These are phyloP conservation scores for Fusarium metavorans DNA, from an alignment of 2,329 filamentous ascomycete genomes.

Conservation along the genomic window DNA sequence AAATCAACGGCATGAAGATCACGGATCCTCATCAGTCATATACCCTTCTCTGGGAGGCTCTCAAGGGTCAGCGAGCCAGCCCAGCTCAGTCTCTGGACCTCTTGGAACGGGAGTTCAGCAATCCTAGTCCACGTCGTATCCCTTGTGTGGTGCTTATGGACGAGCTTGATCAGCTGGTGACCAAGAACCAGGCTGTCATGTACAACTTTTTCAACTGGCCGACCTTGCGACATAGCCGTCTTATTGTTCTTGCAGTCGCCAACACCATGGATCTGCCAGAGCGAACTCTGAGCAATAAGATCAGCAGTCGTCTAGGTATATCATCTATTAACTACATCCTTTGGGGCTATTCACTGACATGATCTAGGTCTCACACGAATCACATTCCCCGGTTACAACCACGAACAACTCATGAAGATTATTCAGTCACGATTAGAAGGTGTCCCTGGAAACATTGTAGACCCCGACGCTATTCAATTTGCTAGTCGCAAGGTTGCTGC, in stretches of 20 bases:
- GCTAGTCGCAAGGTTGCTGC: slow-evolving; percentile 96
- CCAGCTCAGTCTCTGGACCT: slow-evolving; percentile 92
- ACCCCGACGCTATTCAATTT: slow-evolving; percentile 94
- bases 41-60: slow-evolving; percentile 92
- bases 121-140: slow-evolving; percentile 88
- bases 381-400: slow-evolving; percentile 96
- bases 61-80: slow-evolving; percentile 93
- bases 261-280: slow-evolving; percentile 99
- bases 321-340: slow-evolving; percentile 16
- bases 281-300: slow-evolving; percentile 96
- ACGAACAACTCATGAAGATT: slow-evolving; percentile 97
- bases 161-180: slow-evolving; percentile 96
- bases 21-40: slow-evolving; percentile 98
- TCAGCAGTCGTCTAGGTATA: slow-evolving; percentile 83
- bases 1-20: slow-evolving; percentile 99
- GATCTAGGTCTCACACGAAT: slow-evolving; percentile 82
- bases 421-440: slow-evolving; percentile 93
- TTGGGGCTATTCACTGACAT: slow-evolving; percentile 1
- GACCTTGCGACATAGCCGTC: slow-evolving; percentile 85
- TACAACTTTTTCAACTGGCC: slow-evolving; percentile 99
- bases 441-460: slow-evolving; percentile 89
- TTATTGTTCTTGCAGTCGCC: slow-evolving; percentile 96
- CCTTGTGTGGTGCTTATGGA: slow-evolving; percentile 99
- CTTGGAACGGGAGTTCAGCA: slow-evolving; percentile 90
- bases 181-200: slow-evolving; percentile 99